Percentiles rank a stretch among this genome's conserved stretches.
These are phyloP conservation scores for Coelastrella sp. DNA, from an alignment of 139 green algal genomes.

Conservation along the genomic window DNA sequence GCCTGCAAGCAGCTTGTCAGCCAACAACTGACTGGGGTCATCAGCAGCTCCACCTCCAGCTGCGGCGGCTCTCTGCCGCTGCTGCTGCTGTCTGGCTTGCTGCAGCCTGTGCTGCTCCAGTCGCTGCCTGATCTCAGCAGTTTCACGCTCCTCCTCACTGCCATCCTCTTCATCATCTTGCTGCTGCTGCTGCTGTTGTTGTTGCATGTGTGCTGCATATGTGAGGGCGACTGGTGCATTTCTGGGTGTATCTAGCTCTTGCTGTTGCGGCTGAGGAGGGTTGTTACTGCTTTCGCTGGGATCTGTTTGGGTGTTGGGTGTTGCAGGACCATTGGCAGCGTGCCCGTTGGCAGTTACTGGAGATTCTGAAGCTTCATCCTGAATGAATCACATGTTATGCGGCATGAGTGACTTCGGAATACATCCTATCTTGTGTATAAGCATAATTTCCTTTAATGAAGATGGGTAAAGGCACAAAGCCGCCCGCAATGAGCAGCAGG, in stretches of 20 bases:
- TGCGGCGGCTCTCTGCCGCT: conserved; percentile 12
- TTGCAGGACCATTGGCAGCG: too few species aligned
- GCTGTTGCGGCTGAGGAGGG: too few species aligned
- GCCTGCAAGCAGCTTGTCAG: conserved; percentile 11
- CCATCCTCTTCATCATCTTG: not conserved
- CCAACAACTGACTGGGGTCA: conserved; percentile 5
- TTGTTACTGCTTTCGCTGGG: too few species aligned
- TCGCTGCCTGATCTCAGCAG: not conserved
- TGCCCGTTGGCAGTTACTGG: too few species aligned
- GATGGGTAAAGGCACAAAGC: too few species aligned
- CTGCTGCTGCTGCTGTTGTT: conserved; percentile 9
- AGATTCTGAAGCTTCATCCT: too few species aligned
- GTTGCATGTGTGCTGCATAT: not conserved
- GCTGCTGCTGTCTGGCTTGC: not conserved
- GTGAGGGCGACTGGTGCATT: not conserved
- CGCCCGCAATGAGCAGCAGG: too few species aligned
- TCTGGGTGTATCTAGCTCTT: not conserved
- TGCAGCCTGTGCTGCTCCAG: conserved; percentile 19
- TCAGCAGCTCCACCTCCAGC: not conserved
- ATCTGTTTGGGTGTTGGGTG: too few species aligned
- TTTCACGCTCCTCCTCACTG: not conserved
- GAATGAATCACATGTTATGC: too few species aligned
- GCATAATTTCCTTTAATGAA: too few species aligned
- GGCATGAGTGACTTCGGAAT: too few species aligned
- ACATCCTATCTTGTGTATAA: too few species aligned